phyloP scores from a whole-genome alignment of 805 yeast genomes.

The Teunomyces kruisii region DNA sequence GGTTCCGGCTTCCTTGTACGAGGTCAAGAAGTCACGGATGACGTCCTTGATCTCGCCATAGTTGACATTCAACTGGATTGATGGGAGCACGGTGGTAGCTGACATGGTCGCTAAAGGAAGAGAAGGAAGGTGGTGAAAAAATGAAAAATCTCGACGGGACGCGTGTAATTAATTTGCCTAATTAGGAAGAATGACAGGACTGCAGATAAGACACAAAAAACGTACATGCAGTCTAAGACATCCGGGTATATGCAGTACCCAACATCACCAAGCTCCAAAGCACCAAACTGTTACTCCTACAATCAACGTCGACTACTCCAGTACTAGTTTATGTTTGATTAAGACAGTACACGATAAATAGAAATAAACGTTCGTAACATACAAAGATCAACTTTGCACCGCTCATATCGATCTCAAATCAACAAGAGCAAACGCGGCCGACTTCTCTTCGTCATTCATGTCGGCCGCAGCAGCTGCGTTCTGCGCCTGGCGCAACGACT shows the following conservation, averaged over 20 bases:
- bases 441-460: conserved; percentile 41
- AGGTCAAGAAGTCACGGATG: conserved; percentile 64
- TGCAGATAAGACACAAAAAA: too few relatives aligned
- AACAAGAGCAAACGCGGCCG: conserved; percentile 66
- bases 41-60: conserved; percentile 61
- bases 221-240: too few relatives aligned
- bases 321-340: too few relatives aligned
- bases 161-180: conserved; percentile 14
- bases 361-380: background rate
- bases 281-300: too few relatives aligned
- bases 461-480: conserved; percentile 6
- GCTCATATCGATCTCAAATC: conserved; percentile 37
- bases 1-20: conserved; percentile 51
- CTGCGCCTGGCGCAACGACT: conserved; percentile 46
- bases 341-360: too few relatives aligned
- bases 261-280: too few relatives aligned
- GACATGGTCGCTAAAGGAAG: conserved; percentile 14
- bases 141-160: conserved; percentile 1
- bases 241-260: too few relatives aligned
- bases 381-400: conserved; percentile 1
- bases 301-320: too few relatives aligned
- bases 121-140: background rate
- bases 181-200: conserved; percentile 13
- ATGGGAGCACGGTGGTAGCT: conserved; percentile 46
- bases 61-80: conserved; percentile 70